phyloP scores from a whole-genome alignment of 495 filamentous ascomycete species.

The Aspergillus panamensis region DNA sequence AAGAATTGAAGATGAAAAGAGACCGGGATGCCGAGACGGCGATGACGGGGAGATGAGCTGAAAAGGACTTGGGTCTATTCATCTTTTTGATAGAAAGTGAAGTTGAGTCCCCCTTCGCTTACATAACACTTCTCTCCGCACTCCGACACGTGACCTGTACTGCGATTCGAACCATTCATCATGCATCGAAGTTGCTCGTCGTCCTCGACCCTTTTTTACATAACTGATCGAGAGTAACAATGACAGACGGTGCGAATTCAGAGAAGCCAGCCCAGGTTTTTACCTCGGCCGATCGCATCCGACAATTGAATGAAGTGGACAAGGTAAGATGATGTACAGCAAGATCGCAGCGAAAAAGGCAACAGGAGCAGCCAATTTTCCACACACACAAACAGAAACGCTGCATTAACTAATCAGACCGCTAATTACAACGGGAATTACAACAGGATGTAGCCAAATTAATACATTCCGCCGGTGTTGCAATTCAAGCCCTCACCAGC shows the following conservation, averaged over 20 bases:
- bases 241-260: conserved; percentile 24
- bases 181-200: not conserved
- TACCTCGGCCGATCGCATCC: conserved; percentile 67
- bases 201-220: not conserved
- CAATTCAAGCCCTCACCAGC: conserved; percentile 66
- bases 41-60: not conserved
- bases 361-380: not conserved
- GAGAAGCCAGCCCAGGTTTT: conserved; percentile 34
- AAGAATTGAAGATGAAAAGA: not conserved
- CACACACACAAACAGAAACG: not conserved
- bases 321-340: conserved; percentile 43
- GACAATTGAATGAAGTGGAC: conserved; percentile 73
- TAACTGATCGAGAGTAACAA: conserved; percentile 4
- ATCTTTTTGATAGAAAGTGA: conserved; percentile 14
- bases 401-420: not conserved
- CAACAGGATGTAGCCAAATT: conserved; percentile 55
- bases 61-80: not conserved
- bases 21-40: conserved; percentile 2
- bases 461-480: conserved; percentile 63
- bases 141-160: not conserved
- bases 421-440: conserved; percentile 2
- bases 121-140: not conserved
- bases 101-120: not conserved
- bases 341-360: not conserved
- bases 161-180: not conserved